Evolutionary conservation across 139 green algal genomes (phyloP), one percentile per base, ranked within the genome.

Genomic region (Asterochloris sp.): DNA sequence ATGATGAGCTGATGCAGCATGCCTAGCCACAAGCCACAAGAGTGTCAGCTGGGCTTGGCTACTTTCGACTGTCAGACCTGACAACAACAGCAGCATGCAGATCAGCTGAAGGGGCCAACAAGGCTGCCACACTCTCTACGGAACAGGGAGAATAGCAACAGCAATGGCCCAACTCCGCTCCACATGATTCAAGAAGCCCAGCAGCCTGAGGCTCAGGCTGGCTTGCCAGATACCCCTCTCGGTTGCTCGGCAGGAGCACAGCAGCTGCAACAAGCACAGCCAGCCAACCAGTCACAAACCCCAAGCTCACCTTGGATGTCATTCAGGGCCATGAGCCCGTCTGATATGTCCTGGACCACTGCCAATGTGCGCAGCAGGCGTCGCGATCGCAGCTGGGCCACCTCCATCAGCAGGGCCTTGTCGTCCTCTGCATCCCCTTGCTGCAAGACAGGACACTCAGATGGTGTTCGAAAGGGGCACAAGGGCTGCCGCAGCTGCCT

Each of bases 311-410:
- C 87, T 67, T 81, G 84, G 21, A 95, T 88, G 85, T 95, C 92
- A 69, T 91, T 89, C 62, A 94, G 38, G 1, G 91, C 88, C n/a
- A 93, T 87, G n/a, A 90, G 64, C 0, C 77, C 75, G 86, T 95
- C 92, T 28, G 92, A 89, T 15, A 95, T 10, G 84, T 97, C 94
- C 85, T 97, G 94, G 10, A 93, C 82, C 0, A 97, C 78, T 26
- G 90, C 82, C 73, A 94, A 83, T 14, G 84, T 90, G 69, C 90
- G 87, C 84, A 97, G 78, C 62, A 85, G 14, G 19, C 90, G 84
- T n/a, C 83, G 75, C 11, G 84, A 68, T 0, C 81, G 84, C 79
- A 95, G 82, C 74, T 69, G 24, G 14, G 14, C 61, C n/a, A 95
- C 73, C 82, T 93, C 84, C 21, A 29, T 66, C 24, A 68, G 26